Evolutionary conservation across 768 basidiomycete species (phyloP), one percentile per base, ranked within the genome.

Genomic region (Leccinum boreale): DNA sequence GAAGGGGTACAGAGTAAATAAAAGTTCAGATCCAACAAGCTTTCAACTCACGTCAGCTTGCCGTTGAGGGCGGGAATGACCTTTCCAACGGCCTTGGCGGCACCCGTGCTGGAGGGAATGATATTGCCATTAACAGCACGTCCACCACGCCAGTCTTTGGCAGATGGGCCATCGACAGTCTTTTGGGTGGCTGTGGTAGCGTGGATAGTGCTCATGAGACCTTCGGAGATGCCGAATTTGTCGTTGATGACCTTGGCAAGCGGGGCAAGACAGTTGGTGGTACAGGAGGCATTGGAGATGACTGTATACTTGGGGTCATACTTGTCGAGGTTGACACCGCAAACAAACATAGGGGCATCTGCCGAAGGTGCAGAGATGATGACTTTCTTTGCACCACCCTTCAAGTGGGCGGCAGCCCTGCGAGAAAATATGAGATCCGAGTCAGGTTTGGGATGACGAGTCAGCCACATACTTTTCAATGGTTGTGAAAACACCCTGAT

Each of bases 321-420:
- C 42, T 79, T 65, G 61, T 97, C 94, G 63, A 97, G 85, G 81
- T 99, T 98, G 76, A 98, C 96, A 81, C 92, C 94, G 66, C 82
- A 83, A 53, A 95, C 93, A 75, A 85, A 94, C 93, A 95, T 95
- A 66, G 93, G 93, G 6, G 94, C 93, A 73, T 95, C 92, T 31
- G 92, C 84, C n/a, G 96, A 98, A 65, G 96, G 96, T 49, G 96
- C 96, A 64, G 95, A 96, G 84, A 99, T 98, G 79, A 99, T 82
- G 73, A 99, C 96, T 83, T 98, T 99, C 87, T 98, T 98, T 71
- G 96, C 96, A 74, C 96, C 96, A 67, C 96, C 96, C 79, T 95
- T 94, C 78, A 99, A 80, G 80, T 99, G 96, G 65, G 85, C 87
- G 50, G 81, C 81, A 55, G 96, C 96, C 81, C 87, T 90, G 56